These are phyloP conservation scores for Magnolia sinica DNA, from an alignment of 164 flowering plant genomes.

Conservation along the genomic window DNA sequence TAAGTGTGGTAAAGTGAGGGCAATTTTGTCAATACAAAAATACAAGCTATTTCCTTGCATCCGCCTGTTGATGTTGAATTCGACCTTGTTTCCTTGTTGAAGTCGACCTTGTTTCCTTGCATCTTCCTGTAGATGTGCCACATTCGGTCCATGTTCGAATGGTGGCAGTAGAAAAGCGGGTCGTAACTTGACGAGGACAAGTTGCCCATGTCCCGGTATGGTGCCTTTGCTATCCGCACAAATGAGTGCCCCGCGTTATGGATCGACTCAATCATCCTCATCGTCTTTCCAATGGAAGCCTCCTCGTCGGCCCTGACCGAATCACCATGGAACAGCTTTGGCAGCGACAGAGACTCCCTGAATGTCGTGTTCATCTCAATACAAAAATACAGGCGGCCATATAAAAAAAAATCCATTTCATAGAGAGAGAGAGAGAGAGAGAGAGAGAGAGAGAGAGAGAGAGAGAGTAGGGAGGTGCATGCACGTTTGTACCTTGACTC, in stretches of 20 bases:
- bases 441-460: no score
- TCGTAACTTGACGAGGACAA: conserved; percentile 5
- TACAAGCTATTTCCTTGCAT: not conserved
- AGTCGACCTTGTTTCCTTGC: conserved; percentile 3
- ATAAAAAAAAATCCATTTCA: no score
- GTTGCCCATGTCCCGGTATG: conserved; percentile 8
- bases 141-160: conserved; percentile 6
- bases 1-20: no score
- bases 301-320: not conserved
- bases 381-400: no score
- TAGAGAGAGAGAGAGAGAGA: no score
- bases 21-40: no score
- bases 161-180: conserved; percentile 2
- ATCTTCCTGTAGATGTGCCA: conserved; percentile 7
- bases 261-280: not conserved
- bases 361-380: not conserved
- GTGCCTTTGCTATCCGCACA: not conserved
- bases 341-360: not conserved
- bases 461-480: no score
- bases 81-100: not conserved
- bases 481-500: no score
- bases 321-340: conserved; percentile 8
- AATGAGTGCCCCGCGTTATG: not conserved
- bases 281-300: not conserved
- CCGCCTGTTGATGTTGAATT: no score